Base-by-base conservation (phyloP, 495 filamentous ascomycete genomes). In the Penicillium arizonense region DNA sequence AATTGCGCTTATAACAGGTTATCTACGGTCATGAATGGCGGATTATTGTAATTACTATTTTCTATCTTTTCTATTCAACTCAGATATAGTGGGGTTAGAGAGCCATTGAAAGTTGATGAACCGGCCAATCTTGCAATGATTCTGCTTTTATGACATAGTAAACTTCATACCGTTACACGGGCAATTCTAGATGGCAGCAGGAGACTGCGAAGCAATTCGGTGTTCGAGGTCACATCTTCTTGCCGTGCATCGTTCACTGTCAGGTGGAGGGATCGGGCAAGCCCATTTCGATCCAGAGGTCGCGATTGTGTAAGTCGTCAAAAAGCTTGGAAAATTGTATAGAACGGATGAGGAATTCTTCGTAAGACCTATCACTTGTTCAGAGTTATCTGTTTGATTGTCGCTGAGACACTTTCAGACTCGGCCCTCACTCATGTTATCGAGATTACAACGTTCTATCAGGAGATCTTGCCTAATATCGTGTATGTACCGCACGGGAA, bases 401-500 rank as follows among this genome's bases (percentile, higher is more conserved):
- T 18, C 18, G 18, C 18, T 18, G 18, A 18, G 1, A 18, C 18
- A 18, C 41, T 52, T 18, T 5, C 36, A 78, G 77, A 61, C 58
- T 5, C 80, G 77, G 77, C 77, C 78, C 0, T 81, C 4, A 74
- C 68, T 47, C 75, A 80, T 50, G 52, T 81, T 24, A 10, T 33
- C 0, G 78, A 81, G 46, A 80, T 69, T 20, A 64, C 70, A 0
- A 58, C 40, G 0, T 58, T 80, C 2, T 80, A 80, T 45, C 42
- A 77, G 11, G 57, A n/a, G n/a, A n/a, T n/a, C n/a, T n/a, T n/a
- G n/a, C n/a, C n/a, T n/a, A n/a, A n/a, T n/a, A n/a, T n/a, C n/a
- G n/a, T n/a, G n/a, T n/a, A n/a, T n/a, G 64, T 67, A 1, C 64
- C 62, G 1, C 41, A 73, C 28, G 75, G 75, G 0, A 71, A 69